Evolutionary conservation across 1,284 basidiomycete genomes (phyloP).

Genomic region (Boletus sp.): DNA sequence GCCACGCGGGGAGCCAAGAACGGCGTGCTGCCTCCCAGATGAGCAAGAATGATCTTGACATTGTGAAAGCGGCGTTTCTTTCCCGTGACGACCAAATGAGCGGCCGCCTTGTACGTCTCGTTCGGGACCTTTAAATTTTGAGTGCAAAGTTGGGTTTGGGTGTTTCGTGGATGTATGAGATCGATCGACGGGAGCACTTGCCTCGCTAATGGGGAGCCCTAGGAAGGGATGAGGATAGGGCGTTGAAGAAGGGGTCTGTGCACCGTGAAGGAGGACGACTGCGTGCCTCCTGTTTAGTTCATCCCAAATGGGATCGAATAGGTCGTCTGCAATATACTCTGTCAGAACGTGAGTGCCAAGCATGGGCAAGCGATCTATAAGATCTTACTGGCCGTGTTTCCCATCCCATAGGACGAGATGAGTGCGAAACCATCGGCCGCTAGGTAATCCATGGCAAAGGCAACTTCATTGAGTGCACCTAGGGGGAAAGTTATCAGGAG

Average conservation of each 20-base stretch:
- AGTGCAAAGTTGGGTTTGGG: constrained; percentile 18
- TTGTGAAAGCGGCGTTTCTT: constrained; percentile 57
- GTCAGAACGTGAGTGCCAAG: constrained; percentile 9
- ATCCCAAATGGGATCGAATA: constrained; percentile 61
- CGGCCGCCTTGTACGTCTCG: constrained; percentile 74
- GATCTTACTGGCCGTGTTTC: constrained; percentile 40
- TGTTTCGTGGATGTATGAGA: constrained; percentile 2
- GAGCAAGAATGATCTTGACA: constrained; percentile 62
- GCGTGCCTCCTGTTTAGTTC: constrained; percentile 55
- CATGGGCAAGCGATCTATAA: not conserved
- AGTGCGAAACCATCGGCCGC: constrained; percentile 58
- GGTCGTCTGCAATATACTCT: constrained; percentile 64
- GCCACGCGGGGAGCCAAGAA: constrained; percentile 64
- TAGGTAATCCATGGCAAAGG: constrained; percentile 54
- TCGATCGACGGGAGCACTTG: constrained; percentile 27
- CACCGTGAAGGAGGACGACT: constrained; percentile 67
- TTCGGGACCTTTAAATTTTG: constrained; percentile 54
- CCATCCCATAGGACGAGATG: constrained; percentile 58
- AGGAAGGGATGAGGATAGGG: constrained; percentile 58
- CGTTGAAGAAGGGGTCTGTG: constrained; percentile 58
- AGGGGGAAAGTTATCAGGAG: constrained; percentile 7
- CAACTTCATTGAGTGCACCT: constrained; percentile 57
- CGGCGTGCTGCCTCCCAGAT: constrained; percentile 60
- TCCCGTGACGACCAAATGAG: constrained; percentile 66
- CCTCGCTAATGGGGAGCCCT: constrained; percentile 67